Evolutionary conservation across 257 asterid species (phyloP), one percentile per base, ranked within the genome.

Genomic region (Solanum stenotomum): DNA sequence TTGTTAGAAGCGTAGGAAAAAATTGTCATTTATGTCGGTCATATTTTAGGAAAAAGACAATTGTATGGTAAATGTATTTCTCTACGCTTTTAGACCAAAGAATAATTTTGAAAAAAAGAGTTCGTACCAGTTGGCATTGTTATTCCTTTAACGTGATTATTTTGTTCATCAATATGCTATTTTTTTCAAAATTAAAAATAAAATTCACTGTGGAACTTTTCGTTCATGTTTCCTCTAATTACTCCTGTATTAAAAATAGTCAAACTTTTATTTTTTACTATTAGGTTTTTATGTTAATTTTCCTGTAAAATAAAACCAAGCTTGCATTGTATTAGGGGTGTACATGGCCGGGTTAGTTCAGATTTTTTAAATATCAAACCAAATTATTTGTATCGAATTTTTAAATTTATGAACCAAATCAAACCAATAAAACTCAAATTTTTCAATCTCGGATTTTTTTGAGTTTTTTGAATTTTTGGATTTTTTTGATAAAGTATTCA

Each of bases 391-490:
- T 40, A 10, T 40, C 4, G 4, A 1, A 40, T 10, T 40, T 40
- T 40, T 40, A 40, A 40, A 40, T 40, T 10, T 40, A 40, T 40
- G 14, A 40, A 40, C 46, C 46, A 40, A 40, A 40, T 0, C 14
- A 40, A 40, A 40, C 0, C 46, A 40, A 40, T 40, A 40, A 40
- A 40, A 40, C 14, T 40, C 14, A 4, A 1, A 3, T 10, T 40
- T 40, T 40, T 40, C 44, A 40, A 40, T 11, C 13, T 40, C 44
- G 0, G 0, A 0, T 40, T 38, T 40, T 40, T 40, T 40, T 40
- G 46, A 0, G 0, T 10, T 40, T 40, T 40, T 40, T 1, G 4
- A 0, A 38, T 40, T 40, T 10, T 40, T 3, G 1, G 4, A 0
- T 40, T 10, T 40, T 40, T 40, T 10, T 4, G 13, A 0, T 40